phyloP scores from a whole-genome alignment of 2,329 filamentous ascomycete species.

The Ascocoryne sarcoides region DNA sequence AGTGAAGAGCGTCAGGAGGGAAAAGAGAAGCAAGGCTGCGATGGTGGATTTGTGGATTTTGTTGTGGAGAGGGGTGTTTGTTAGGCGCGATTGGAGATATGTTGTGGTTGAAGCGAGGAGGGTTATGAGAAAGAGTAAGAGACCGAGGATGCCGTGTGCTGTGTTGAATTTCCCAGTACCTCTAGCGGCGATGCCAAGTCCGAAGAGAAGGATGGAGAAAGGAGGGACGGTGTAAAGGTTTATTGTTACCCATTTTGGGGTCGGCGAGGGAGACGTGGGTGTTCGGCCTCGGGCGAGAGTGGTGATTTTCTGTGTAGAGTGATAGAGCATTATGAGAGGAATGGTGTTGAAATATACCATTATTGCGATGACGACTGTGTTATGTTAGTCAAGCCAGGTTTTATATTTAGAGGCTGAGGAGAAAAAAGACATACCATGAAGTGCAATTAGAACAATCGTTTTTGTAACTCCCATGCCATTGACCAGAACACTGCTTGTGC shows the following conservation, averaged over 20 bases:
- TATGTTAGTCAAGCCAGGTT: constrained; percentile 1
- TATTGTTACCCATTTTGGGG: constrained; percentile 5
- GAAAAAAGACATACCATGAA: constrained; percentile 1
- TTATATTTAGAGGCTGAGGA: not conserved
- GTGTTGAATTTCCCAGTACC: constrained; percentile 7
- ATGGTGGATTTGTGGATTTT: no score
- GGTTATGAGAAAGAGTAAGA: no score
- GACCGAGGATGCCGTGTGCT: constrained; percentile 6
- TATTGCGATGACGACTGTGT: constrained; percentile 2
- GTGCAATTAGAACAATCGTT: constrained; percentile 2
- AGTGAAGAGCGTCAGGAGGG: no score
- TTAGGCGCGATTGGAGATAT: no score
- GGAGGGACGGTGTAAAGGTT: not conserved
- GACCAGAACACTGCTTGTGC: not conserved
- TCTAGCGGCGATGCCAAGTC: constrained; percentile 3
- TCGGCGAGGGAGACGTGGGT: constrained; percentile 1
- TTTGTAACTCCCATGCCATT: constrained; percentile 1
- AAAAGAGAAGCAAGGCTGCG: no score
- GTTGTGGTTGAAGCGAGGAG: no score
- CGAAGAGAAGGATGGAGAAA: constrained; percentile 4
- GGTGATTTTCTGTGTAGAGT: constrained; percentile 5
- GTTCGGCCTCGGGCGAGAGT: constrained; percentile 4
- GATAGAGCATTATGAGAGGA: constrained; percentile 2
- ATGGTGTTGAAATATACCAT: constrained; percentile 3
- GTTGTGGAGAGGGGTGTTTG: no score